Conservation (phyloP, 2,329 filamentous ascomycete genomes). For the Aureobasidium uvarum region DNA sequence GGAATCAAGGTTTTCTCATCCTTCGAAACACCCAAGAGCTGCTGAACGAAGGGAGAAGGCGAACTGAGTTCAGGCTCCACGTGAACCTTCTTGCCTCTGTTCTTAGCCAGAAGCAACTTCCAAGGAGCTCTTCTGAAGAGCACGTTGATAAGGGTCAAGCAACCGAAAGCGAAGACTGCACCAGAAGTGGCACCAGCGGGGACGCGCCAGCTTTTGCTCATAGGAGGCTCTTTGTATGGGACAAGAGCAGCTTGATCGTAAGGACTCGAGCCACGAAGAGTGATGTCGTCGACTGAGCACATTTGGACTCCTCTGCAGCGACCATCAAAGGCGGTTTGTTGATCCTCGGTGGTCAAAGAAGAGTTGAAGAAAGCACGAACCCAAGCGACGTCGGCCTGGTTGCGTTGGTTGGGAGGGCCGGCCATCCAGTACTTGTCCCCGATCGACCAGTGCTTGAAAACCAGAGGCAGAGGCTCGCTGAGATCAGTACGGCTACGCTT, state of each 20-base stretch:
- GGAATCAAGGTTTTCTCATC: neutral
- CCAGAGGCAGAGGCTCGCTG: constrained; percentile 44
- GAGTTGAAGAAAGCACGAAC: constrained; percentile 53
- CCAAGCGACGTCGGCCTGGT: constrained; percentile 48
- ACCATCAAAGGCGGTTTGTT: neutral
- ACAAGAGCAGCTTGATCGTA: constrained; percentile 1
- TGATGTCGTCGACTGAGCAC: constrained; percentile 17
- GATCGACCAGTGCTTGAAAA: constrained; percentile 51
- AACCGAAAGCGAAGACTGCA: constrained; percentile 10
- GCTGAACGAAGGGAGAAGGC: constrained; percentile 16
- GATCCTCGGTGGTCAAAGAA: constrained; percentile 40
- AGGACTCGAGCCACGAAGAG: constrained; percentile 13
- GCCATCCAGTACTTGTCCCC: constrained; percentile 48
- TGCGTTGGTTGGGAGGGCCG: constrained; percentile 45
- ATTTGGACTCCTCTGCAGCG: neutral
- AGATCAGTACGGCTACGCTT: constrained; percentile 41
- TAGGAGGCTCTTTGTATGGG: neutral
- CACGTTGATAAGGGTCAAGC: constrained; percentile 14
- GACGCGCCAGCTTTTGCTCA: constrained; percentile 14
- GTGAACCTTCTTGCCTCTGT: neutral
- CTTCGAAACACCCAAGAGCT: neutral
- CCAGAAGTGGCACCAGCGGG: neutral
- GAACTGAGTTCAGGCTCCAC: constrained; percentile 11
- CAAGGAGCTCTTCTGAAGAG: constrained; percentile 26
- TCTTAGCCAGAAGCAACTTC: constrained; percentile 17